Base-by-base conservation (phyloP, 495 filamentous ascomycete species). In the Xylaria nigripes region DNA sequence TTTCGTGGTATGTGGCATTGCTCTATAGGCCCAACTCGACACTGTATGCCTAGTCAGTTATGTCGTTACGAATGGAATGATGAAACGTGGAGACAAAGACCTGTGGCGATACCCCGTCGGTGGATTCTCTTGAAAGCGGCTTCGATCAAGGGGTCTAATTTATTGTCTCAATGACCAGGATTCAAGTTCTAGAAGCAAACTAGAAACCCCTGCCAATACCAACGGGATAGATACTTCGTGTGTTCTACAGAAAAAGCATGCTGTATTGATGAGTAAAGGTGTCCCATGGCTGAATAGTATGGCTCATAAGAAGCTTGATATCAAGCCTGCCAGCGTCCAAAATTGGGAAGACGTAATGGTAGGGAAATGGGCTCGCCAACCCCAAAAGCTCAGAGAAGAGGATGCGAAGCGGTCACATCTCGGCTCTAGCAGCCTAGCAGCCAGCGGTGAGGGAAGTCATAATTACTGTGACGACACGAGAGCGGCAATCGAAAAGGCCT, bases 71-170 rank as follows among this genome's bases (percentile, higher is more conserved):
- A 9, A 16, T 36, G 15, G 27, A 23, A 32, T 25, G 50, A 54
- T 46, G 38, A 16, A 13, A 2, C 16, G 6, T 21, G 7, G 34
- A 22, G 34, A 16, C 23, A 54, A 54, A 27, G 30, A 7, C 5
- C 13, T 34, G 19, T 3, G 38, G 16, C 24, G 16, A 23, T 29
- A 29, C 29, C 44, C 43, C 42, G 24, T 40, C 4, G 27, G 10
- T 30, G 10, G 5, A 40, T 9, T 40, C 3, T 6, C 19, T 55
- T 55, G 52, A 55, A 55, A 55, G 45, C 52, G 46, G 51, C 38
- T 49, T 36, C 43, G 18, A 42, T n/a, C 32, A 55, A 45, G 15
- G 27, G 10, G 21, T 9, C 18, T 47, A 12, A 21, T 40, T 27
- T 13, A 13, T 24, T 27, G 6, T 9, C 27, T 4, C 4, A 29